Evolutionary conservation across 345 rosid species (phyloP).

Genomic region (Ceriops zippeliana): DNA sequence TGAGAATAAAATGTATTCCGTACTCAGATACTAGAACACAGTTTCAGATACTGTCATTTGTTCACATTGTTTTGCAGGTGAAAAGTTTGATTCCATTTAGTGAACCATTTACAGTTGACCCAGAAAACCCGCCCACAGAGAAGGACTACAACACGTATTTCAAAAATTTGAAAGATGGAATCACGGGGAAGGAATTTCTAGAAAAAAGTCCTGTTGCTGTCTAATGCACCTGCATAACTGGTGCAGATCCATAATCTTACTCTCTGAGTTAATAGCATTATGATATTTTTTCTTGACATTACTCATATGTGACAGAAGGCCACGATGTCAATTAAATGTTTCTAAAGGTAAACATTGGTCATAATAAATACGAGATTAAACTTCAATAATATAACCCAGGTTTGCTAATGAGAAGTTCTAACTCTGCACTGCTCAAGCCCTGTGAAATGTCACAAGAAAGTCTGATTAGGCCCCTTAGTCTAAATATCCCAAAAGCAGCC

Average conservation of each 20-base stretch:
- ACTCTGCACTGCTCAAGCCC: too few relatives aligned
- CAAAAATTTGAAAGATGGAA: constrained; percentile 66
- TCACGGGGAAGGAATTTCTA: constrained; percentile 74
- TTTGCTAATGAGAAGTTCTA: too few relatives aligned
- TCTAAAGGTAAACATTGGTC: too few relatives aligned
- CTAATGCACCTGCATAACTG: constrained; percentile 24
- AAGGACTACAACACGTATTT: constrained; percentile 74
- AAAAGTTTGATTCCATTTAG: constrained; percentile 88
- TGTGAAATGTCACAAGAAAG: too few relatives aligned
- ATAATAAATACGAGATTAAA: too few relatives aligned
- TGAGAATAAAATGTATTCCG: too few relatives aligned
- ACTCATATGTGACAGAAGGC: too few relatives aligned
- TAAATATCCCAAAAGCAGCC: too few relatives aligned
- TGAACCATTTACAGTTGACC: constrained; percentile 81
- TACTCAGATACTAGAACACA: background rate
- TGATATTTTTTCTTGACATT: too few relatives aligned
- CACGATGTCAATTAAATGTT: too few relatives aligned
- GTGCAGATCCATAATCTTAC: background rate
- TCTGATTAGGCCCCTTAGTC: too few relatives aligned
- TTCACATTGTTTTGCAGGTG: constrained; percentile 45
- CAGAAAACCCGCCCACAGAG: constrained; percentile 79
- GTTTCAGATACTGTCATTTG: constrained; percentile 2
- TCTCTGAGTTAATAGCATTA: background rate
- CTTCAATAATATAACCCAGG: too few relatives aligned
- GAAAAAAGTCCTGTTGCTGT: constrained; percentile 55